phyloP scores from a whole-genome alignment of 192 early-diverging fungal genomes.

The Lunasporangiospora selenospora region DNA sequence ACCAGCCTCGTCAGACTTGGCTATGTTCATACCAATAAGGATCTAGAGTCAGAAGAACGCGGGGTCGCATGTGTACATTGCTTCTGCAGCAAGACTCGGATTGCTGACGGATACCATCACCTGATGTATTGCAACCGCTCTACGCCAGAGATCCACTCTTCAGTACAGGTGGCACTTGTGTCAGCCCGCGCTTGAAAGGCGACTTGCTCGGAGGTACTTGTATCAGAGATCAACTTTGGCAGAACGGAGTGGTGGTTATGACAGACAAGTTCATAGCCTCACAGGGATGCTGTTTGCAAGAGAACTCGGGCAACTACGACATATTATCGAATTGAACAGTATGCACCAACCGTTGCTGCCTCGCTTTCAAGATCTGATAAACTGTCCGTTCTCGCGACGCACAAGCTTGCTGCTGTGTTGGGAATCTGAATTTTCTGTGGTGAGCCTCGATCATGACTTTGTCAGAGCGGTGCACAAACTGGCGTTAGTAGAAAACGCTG shows the following conservation, averaged over 20 bases:
- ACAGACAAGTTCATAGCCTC: background rate
- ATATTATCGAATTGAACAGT: background rate
- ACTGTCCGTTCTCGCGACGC: too few relatives aligned
- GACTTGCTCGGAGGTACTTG: background rate
- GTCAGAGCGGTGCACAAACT: too few relatives aligned
- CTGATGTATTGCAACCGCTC: constrained; percentile 2
- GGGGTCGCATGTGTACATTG: background rate
- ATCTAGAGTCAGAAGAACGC: background rate
- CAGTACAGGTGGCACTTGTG: background rate
- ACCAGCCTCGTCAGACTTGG: too few relatives aligned
- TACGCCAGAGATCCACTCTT: background rate
- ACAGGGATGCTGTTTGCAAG: background rate
- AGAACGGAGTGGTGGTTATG: background rate
- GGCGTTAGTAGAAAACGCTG: too few relatives aligned
- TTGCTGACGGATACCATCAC: background rate
- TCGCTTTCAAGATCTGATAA: too few relatives aligned
- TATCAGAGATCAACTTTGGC: background rate
- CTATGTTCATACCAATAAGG: too few relatives aligned
- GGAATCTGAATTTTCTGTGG: too few relatives aligned
- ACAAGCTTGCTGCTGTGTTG: too few relatives aligned
- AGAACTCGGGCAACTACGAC: background rate
- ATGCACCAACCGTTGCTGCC: too few relatives aligned
- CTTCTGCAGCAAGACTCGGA: background rate
- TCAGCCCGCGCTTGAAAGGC: background rate
- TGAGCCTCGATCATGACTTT: too few relatives aligned